phyloP scores from a whole-genome alignment of 345 rosid genomes.

The Moringa oleifera region DNA sequence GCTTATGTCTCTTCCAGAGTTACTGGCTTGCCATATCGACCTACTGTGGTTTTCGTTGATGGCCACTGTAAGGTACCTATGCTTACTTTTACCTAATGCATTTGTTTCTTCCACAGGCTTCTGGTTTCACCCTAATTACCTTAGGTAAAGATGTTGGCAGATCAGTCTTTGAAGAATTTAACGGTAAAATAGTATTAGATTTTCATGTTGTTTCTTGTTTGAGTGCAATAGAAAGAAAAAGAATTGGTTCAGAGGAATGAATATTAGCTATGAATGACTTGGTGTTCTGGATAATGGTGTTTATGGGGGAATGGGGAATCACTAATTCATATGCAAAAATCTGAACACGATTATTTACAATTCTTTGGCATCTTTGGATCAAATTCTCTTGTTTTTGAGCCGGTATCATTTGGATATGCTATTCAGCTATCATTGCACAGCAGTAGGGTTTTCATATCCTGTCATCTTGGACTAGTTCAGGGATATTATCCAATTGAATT shows the following conservation, averaged over 20 bases:
- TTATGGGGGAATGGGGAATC: neutral
- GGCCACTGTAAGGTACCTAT: conserved; percentile 72
- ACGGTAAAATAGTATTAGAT: neutral
- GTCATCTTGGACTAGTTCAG: neutral
- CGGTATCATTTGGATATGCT: no score
- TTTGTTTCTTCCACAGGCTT: conserved; percentile 1
- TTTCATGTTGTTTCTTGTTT: neutral
- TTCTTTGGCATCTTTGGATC: no score
- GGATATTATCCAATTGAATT: neutral
- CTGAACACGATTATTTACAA: no score
- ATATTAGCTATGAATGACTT: no score
- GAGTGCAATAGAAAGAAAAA: neutral
- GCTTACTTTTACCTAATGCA: conserved; percentile 10
- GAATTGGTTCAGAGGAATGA: neutral
- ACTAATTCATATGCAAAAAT: no score
- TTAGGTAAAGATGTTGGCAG: no score
- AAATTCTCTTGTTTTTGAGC: neutral
- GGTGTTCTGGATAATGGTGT: no score
- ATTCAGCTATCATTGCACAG: neutral
- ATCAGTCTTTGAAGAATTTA: no score
- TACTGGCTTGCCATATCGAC: conserved; percentile 77
- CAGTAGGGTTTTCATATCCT: no score
- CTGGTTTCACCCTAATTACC: neutral
- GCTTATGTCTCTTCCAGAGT: conserved; percentile 84
- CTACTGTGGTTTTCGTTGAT: conserved; percentile 76